phyloP scores from a whole-genome alignment of 2,329 filamentous ascomycete species.

The Dryadomyces quercus-mongolicae region DNA sequence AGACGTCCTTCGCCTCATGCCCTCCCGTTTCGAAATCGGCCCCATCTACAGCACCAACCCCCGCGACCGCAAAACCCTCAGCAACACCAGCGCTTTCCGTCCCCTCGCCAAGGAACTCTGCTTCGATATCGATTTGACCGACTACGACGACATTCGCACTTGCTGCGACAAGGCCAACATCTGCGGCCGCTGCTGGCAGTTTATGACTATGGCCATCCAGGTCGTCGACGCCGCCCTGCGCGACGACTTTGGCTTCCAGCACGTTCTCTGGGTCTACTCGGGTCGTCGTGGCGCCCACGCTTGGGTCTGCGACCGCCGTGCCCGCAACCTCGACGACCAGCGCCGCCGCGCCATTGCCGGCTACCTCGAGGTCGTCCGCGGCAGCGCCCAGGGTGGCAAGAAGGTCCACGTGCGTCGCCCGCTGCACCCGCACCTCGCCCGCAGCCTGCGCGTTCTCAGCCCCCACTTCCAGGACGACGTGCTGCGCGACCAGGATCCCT shows the following conservation, averaged over 20 bases:
- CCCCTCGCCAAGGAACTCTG: slow-evolving; percentile 89
- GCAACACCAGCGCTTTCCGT: slow-evolving; percentile 69
- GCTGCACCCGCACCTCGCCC: slow-evolving; percentile 79
- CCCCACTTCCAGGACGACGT: slow-evolving; percentile 76
- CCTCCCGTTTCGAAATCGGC: slow-evolving; percentile 93
- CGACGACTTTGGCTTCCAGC: slow-evolving; percentile 92
- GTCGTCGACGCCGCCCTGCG: slow-evolving; percentile 77
- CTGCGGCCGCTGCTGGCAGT: slow-evolving; percentile 88
- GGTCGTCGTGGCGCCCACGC: slow-evolving; percentile 93
- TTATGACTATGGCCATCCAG: slow-evolving; percentile 96
- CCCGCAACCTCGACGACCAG: slow-evolving; percentile 72
- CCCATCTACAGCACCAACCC: slow-evolving; percentile 95
- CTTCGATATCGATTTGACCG: slow-evolving; percentile 98
- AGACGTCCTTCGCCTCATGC: slow-evolving; percentile 77
- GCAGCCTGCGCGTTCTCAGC: slow-evolving; percentile 76
- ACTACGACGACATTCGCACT: slow-evolving; percentile 93
- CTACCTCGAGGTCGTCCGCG: slow-evolving; percentile 83
- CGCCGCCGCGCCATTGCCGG: slow-evolving; percentile 75
- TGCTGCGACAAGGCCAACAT: slow-evolving; percentile 93
- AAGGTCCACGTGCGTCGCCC: slow-evolving; percentile 75
- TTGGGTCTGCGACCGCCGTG: slow-evolving; percentile 90
- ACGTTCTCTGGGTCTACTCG: slow-evolving; percentile 98
- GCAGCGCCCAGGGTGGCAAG: slow-evolving; percentile 75
- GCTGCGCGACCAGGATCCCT: slow-evolving; percentile 76
- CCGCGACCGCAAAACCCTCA: slow-evolving; percentile 78